These are phyloP conservation scores for Mrakiaceae sp. DNA, from an alignment of 1,284 basidiomycete species.

Conservation along the genomic window DNA sequence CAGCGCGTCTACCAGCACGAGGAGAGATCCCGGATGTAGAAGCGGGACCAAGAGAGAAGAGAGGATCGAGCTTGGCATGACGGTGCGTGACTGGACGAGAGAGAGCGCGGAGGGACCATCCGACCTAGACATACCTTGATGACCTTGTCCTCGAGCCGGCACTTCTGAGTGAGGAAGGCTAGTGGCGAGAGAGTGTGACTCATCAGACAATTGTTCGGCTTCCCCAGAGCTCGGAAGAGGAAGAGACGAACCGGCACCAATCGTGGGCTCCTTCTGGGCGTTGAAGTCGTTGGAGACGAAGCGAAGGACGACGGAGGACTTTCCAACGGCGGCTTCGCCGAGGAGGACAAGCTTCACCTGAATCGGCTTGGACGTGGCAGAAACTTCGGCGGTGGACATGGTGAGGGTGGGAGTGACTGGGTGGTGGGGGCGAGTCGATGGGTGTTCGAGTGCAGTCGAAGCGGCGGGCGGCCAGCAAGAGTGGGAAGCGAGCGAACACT, in stretches of 20 bases:
- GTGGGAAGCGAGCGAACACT: too few relatives aligned
- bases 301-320: slow-evolving; percentile 96
- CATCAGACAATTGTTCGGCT: neutral
- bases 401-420: neutral
- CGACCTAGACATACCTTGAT: slow-evolving; percentile 26
- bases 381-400: slow-evolving; percentile 29
- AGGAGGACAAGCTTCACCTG: slow-evolving; percentile 83
- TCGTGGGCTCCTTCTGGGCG: slow-evolving; percentile 70
- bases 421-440: too few relatives aligned
- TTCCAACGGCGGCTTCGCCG: slow-evolving; percentile 96
- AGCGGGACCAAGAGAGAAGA: too few relatives aligned
- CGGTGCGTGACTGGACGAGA: neutral
- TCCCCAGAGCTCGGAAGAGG: neutral
- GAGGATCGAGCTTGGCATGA: neutral
- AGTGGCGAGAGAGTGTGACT: neutral
- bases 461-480: too few relatives aligned
- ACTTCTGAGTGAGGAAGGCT: slow-evolving; percentile 27
- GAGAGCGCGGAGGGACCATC: neutral
- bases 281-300: slow-evolving; percentile 54
- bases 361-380: slow-evolving; percentile 66
- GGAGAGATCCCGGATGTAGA: too few relatives aligned
- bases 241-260: slow-evolving; percentile 56
- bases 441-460: too few relatives aligned
- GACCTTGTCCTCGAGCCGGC: slow-evolving; percentile 36
- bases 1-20: too few relatives aligned